Evolutionary conservation across 306 rosid species (phyloP).

Genomic region (Datisca glomerata): DNA sequence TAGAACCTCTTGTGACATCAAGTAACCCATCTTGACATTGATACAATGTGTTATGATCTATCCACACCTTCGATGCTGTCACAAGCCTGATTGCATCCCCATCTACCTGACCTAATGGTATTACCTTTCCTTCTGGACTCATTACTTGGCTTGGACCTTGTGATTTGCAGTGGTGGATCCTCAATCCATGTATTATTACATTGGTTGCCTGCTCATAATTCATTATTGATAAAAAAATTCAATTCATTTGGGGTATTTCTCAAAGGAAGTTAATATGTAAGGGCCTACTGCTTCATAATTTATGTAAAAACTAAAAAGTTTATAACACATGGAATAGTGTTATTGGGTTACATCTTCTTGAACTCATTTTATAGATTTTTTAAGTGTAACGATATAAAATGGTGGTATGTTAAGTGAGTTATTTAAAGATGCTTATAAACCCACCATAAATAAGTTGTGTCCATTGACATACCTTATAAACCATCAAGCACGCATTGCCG

Average conservation of each 20-base stretch:
- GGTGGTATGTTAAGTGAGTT: no score
- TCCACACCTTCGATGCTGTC: conserved; percentile 28
- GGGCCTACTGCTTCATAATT: no score
- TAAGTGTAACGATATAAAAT: no score
- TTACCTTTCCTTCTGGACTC: conserved; percentile 11
- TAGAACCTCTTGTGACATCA: conserved; percentile 33
- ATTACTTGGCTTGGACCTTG: conserved; percentile 19
- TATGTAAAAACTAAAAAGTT: no score
- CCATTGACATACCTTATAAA: conserved; percentile 11
- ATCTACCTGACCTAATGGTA: conserved; percentile 19
- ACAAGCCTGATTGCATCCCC: conserved; percentile 32
- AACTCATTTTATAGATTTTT: no score
- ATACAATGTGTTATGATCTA: conserved; percentile 34
- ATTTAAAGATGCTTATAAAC: no score
- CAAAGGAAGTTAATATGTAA: no score
- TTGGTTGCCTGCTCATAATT: conserved; percentile 16
- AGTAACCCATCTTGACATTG: conserved; percentile 29
- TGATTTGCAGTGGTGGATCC: conserved; percentile 28
- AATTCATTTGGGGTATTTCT: no score
- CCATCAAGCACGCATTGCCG: conserved; percentile 27
- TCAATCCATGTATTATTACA: conserved; percentile 29
- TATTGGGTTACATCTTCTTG: no score
- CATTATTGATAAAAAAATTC: no score
- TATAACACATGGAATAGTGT: no score
- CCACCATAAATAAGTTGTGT: no score